Base-by-base conservation (phyloP, 2,329 filamentous ascomycete genomes). In the Clonostachys rhizophaga region DNA sequence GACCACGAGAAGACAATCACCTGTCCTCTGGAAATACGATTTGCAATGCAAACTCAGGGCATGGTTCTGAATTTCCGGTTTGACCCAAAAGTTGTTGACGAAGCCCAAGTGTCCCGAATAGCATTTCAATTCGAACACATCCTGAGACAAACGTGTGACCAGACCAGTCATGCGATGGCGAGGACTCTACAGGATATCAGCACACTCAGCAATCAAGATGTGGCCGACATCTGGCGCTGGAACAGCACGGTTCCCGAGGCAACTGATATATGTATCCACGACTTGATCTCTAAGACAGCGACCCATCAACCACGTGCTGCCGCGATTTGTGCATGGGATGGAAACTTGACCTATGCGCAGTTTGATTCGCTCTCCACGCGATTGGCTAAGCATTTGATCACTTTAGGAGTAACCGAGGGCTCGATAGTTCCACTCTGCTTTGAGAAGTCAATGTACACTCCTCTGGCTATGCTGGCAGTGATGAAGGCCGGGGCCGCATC, bases 401-500 rank as follows among this genome's bases (percentile, higher is more conserved):
- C 30, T 24, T 4, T 41, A 0, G 48, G 48, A 7, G 30, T 53
- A 6, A 24, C 36, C 1, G 11, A 40, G 5, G 49, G 45, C 8
- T 46, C 46, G 5, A 42, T 59, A 7, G 52, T 62, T 17, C 57
- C 58, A 5, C 48, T 62, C 2, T 54, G 53, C 17, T 56, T 62
- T n/a, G 56, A 58, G 17, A 63, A 61, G 46, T 60, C 58, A 14
- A 41, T 42, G 10, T 54, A 51, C 53, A 55, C 54, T n/a, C 49
- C 54, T 2, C 52, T 60, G 2, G 52, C 53, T 1, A 57, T 57
- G 18, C 34, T 63, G 10, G 59, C 48, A 10, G 51, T 61, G n/a
- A 52, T 61, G 42, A 59, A 61, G 48, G 50, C 57, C n/a, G 61
- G 61, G 6, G 54, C 50, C 16, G 60, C 56, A 13, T 63, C 56